Percentiles rank a stretch among this genome's conserved stretches.
These are phyloP conservation scores for Leptoxyphium fumago DNA, from an alignment of 2,329 filamentous ascomycete species.

Conservation along the genomic window DNA sequence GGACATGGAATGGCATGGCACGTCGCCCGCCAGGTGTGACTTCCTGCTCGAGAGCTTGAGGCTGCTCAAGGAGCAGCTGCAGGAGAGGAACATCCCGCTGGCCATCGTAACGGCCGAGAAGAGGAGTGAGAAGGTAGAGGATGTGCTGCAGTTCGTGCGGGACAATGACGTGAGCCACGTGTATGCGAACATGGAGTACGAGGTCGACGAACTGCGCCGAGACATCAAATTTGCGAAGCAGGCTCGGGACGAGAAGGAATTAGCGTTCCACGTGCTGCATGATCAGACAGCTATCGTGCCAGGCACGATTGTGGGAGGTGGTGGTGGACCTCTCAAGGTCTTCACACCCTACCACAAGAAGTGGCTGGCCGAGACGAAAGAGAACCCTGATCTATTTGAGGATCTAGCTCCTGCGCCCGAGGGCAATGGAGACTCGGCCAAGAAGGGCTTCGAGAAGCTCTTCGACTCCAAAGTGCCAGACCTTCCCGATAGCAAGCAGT, in stretches of 20 bases:
- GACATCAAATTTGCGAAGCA: conserved; percentile 30
- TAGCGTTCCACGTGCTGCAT: conserved; percentile 30
- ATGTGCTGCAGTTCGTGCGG: conserved; percentile 28
- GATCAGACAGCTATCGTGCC: conserved; percentile 37
- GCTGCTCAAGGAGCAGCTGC: conserved; percentile 31
- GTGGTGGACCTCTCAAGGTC: conserved; percentile 34
- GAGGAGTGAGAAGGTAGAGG: conserved; percentile 27
- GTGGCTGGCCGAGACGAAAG: conserved; percentile 31
- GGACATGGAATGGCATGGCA: conserved; percentile 38
- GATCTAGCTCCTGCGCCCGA: conserved; percentile 28
- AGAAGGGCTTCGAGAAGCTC: conserved; percentile 36
- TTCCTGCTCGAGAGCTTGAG: conserved; percentile 32
- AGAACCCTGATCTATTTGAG: conserved; percentile 25
- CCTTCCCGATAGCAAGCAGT: conserved; percentile 27
- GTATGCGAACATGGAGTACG: conserved; percentile 58
- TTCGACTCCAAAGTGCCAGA: conserved; percentile 39
- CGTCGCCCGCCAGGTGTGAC: conserved; percentile 32
- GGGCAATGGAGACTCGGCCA: conserved; percentile 29
- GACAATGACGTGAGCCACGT: conserved; percentile 32
- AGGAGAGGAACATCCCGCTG: conserved; percentile 34
- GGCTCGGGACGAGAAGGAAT: conserved; percentile 18
- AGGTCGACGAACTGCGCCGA: conserved; percentile 69
- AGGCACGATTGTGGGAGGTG: conserved; percentile 26
- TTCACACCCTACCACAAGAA: conserved; percentile 36
- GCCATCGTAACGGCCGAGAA: conserved; percentile 29